Base-by-base conservation (phyloP, 495 filamentous ascomycete genomes). In the Trichoderma erinaceum region DNA sequence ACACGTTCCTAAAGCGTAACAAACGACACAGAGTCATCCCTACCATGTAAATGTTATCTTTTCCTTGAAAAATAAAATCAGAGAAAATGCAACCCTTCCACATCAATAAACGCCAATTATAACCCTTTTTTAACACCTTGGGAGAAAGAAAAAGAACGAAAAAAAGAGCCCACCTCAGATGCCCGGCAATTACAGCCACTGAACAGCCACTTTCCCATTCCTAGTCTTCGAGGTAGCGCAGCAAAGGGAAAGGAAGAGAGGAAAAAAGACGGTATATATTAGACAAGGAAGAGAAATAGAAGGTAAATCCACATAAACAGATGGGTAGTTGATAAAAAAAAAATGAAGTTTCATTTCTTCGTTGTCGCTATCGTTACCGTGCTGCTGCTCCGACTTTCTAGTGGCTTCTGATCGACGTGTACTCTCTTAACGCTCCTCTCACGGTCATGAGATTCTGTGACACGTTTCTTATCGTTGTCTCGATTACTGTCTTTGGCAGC, bases 381-480 rank as follows among this genome's bases (percentile, higher is more conserved):
- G n/a, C 15, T 32, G 56, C 56, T 18, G 44, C 44, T 46, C 5
- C 63, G 32, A 10, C 3, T 13, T 18, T 65, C 69, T 41, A 67
- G 70, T 16, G 71, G 67, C 21, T 38, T 41, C 21, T 41, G 50
- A 11, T 81, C 78, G 12, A 82, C 69, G 66, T 83, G 80, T 29
- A 73, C 74, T 21, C 81, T 74, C 69, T 83, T 83, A 4, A 75
- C 70, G 41, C 81, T 78, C 63, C 78, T 74, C 64, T 75, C 74
- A 0, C 67, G 65, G 15, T 78, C 71, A 12, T 71, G 74, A 21
- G 65, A 69, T 35, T 82, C 80, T 41, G 76, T 75, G 0, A 81
- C 77, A 3, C 81, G 76, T 64, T 85, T 85, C 66, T 76, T 81
- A 41, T 85, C 83, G 67, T 78, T 81, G 7, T 84, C 83, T 12